Evolutionary conservation across 148 eudicot genomes (phyloP), one percentile per base, ranked within the genome.

Genomic region (Fagopyrum esculentum): DNA sequence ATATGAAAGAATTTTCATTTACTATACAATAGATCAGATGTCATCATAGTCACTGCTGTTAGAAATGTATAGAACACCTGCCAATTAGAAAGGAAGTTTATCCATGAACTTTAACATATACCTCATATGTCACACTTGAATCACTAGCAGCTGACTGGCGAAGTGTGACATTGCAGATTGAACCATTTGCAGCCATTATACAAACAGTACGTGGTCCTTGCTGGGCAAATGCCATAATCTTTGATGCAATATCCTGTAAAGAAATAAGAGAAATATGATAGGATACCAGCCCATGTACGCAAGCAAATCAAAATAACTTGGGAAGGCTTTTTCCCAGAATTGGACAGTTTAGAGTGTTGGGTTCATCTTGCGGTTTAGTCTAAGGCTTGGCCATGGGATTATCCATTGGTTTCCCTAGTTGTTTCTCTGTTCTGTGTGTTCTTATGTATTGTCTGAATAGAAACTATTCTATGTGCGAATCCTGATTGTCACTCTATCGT

Each of bases 181-280:
- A 82, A 73, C 89, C 89, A 81, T 80, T 83, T 74, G 89, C 89
- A 63, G 86, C 79, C n/a, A 86, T 81, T 69, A 86, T 78, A 81
- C 86, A 86, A 72, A 86, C 86, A 9, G 89, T 86, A 8, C 89
- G 86, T 45, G 84, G 89, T 55, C 89, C 89, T 80, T 83, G 82
- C 66, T 81, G 85, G 5, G 89, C 78, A 52, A 86, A 86, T 13
- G 83, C 89, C 78, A 74, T 76, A 8, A 86, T 78, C 70, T 83
- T 86, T 44, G 83, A 74, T 22, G 83, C 81, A 77, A 86, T 81
- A 44, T 56, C 77, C 81, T 61, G 57, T 66, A 13, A 35, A 35
- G 8, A 64, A 49, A 49, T 3, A 49, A 49, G 11, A 64, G 46
- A 60, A 60, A 60, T 22, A 19, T 4, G 7, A 57, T 9, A 60